Evolutionary conservation across 805 yeast genomes (phyloP).

Genomic region (Ogataea paraovalis): DNA sequence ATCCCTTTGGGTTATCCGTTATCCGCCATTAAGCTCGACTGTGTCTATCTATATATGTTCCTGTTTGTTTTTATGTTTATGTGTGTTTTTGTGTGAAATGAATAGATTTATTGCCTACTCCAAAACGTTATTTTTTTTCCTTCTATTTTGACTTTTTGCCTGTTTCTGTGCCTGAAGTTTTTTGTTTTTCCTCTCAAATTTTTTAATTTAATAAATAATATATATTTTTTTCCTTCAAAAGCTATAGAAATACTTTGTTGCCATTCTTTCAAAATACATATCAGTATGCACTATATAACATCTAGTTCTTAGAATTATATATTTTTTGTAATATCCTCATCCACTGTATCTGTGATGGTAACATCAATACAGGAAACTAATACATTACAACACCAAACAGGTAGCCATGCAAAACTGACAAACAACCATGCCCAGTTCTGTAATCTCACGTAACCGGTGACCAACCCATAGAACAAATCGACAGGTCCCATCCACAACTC

Average conservation of each 20-base stretch:
- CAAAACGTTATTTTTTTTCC: too few relatives aligned
- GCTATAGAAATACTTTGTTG: neutral
- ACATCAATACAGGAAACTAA: slow-evolving; percentile 25
- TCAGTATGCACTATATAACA: too few relatives aligned
- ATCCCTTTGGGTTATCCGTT: neutral
- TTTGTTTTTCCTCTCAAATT: too few relatives aligned
- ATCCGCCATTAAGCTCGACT: too few relatives aligned
- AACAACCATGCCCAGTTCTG: slow-evolving; percentile 87
- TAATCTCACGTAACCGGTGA: slow-evolving; percentile 61
- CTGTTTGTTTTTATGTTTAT: too few relatives aligned
- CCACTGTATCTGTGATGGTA: slow-evolving; percentile 5
- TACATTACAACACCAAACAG: slow-evolving; percentile 58
- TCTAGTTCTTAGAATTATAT: neutral
- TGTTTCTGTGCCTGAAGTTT: too few relatives aligned
- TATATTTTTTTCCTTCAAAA: too few relatives aligned
- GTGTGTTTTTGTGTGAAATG: too few relatives aligned
- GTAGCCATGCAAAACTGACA: slow-evolving; percentile 72
- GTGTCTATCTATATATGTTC: too few relatives aligned
- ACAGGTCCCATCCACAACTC: slow-evolving; percentile 31
- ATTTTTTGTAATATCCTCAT: slow-evolving; percentile 5
- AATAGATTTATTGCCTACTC: too few relatives aligned
- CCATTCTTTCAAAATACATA: neutral
- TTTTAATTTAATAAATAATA: too few relatives aligned
- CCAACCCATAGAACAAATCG: slow-evolving; percentile 45
- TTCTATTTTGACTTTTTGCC: too few relatives aligned